Conservation (phyloP, 768 basidiomycete species). For the Russula emetica region DNA sequence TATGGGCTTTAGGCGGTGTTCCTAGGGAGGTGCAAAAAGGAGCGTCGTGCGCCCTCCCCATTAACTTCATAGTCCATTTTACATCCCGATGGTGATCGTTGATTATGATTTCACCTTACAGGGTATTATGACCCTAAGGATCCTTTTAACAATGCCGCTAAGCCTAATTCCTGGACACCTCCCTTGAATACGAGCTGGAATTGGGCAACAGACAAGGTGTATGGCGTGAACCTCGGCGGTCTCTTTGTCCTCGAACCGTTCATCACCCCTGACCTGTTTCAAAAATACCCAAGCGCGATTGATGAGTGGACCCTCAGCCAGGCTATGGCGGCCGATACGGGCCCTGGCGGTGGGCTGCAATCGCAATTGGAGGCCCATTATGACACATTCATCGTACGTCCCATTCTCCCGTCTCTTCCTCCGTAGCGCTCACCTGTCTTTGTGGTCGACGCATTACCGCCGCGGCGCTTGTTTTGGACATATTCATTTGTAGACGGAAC, state of each 20-base stretch:
- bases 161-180: constrained; percentile 76
- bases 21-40: background rate
- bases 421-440: constrained; percentile 15
- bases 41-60: background rate
- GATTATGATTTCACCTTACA: constrained; percentile 29
- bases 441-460: constrained; percentile 9
- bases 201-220: constrained; percentile 57
- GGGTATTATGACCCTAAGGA: constrained; percentile 67
- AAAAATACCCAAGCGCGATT: constrained; percentile 53
- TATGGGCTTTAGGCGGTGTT: constrained; percentile 3
- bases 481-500: constrained; percentile 57
- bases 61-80: constrained; percentile 3
- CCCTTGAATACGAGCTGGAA: constrained; percentile 75
- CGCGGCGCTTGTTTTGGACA: constrained; percentile 13
- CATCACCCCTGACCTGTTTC: constrained; percentile 62
- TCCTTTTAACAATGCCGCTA: constrained; percentile 74
- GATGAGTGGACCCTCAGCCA: constrained; percentile 71
- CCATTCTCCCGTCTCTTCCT: constrained; percentile 1
- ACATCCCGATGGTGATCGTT: background rate
- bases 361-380: constrained; percentile 72
- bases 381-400: constrained; percentile 73
- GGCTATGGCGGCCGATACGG: constrained; percentile 59
- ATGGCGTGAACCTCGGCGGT: constrained; percentile 72
- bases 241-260: constrained; percentile 80
- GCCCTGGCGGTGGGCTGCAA: constrained; percentile 53